These are phyloP conservation scores for Ampelomyces quisqualis DNA, from an alignment of 2,329 filamentous ascomycete species.

Conservation along the genomic window DNA sequence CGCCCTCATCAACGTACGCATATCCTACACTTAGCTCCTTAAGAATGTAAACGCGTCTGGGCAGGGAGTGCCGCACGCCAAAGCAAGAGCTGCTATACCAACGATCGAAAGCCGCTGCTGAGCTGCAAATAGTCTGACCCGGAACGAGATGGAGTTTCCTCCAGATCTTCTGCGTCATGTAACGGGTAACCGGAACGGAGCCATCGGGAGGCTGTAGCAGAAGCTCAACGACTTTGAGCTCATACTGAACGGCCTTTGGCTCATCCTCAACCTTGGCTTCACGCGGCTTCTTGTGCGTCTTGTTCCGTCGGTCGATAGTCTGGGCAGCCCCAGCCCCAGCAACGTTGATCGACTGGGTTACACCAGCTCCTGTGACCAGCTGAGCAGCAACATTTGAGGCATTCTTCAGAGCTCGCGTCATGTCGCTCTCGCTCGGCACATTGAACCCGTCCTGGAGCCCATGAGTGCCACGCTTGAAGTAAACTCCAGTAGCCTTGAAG, in stretches of 20 bases:
- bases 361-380: too few relatives aligned
- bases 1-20: slow-evolving; percentile 1
- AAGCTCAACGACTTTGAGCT: too few relatives aligned
- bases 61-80: slow-evolving; percentile 1
- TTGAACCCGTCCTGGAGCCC: background rate
- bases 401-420: background rate
- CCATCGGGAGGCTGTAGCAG: too few relatives aligned
- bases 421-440: background rate
- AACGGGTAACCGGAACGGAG: background rate
- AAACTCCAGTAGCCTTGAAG: slow-evolving; percentile 13
- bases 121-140: background rate
- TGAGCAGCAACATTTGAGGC: background rate
- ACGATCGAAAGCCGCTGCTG: slow-evolving; percentile 1
- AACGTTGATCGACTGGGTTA: too few relatives aligned
- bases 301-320: too few relatives aligned
- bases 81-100: slow-evolving; percentile 5
- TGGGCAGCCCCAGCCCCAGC: too few relatives aligned
- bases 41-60: slow-evolving; percentile 3
- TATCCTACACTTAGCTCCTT: background rate
- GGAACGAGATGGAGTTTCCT: background rate
- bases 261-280: too few relatives aligned
- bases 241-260: too few relatives aligned
- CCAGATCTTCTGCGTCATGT: background rate
- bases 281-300: too few relatives aligned
- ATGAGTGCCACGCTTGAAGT: slow-evolving; percentile 9